Conservation (phyloP, 805 yeast species). For the Saturnispora kantuleensis region DNA sequence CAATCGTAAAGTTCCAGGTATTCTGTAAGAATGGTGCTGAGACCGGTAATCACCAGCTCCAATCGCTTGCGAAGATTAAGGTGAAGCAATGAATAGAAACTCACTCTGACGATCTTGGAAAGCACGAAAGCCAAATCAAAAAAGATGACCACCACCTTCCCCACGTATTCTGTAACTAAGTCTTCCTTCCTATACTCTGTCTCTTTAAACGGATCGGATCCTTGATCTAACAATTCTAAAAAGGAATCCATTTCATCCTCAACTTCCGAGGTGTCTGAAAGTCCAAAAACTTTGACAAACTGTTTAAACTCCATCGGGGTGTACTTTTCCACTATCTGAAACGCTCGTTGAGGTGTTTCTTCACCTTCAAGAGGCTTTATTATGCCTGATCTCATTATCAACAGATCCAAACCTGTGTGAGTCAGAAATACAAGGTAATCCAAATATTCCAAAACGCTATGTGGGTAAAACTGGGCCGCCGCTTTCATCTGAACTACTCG, state of each 20-base stretch:
- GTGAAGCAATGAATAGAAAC: not conserved
- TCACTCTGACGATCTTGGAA: not conserved
- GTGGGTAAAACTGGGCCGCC: constrained; percentile 1
- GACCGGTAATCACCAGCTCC: not conserved
- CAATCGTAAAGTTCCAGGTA: not conserved
- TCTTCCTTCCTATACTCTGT: too few species aligned
- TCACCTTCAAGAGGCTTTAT: not conserved
- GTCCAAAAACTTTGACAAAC: too few species aligned
- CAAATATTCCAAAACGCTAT: not conserved
- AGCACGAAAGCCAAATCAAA: not conserved
- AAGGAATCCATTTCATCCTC: too few species aligned
- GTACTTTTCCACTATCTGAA: not conserved
- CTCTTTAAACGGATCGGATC: too few species aligned
- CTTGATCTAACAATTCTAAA: too few species aligned
- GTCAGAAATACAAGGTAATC: constrained; percentile 1
- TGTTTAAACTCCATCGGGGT: not conserved
- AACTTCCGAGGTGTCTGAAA: too few species aligned
- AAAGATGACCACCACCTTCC: not conserved
- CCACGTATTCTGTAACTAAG: too few species aligned
- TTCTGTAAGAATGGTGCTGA: not conserved
- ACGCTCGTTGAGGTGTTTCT: not conserved
- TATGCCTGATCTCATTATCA: not conserved
- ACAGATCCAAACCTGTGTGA: not conserved
- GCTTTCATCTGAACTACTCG: not conserved
- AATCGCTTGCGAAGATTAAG: not conserved